A percentile compares a stretch with the other conserved stretches of the same genome.
Conservation (phyloP, 2,329 filamentous ascomycete species). For the Bretziella fagacearum region DNA sequence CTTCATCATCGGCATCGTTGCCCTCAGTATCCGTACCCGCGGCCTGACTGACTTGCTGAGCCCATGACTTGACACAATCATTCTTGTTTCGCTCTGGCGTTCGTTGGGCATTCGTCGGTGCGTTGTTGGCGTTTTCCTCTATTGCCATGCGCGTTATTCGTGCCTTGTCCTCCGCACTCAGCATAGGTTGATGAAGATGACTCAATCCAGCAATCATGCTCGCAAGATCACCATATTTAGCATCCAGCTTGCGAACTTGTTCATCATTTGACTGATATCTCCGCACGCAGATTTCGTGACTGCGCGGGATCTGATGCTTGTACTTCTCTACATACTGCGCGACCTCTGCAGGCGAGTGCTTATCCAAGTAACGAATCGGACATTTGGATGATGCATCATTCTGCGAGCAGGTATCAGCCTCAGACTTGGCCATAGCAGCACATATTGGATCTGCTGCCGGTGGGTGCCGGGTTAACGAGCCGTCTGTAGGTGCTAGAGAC, state of each 20-base stretch:
- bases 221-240: slow-evolving; percentile 81
- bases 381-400: slow-evolving; percentile 46
- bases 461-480: slow-evolving; percentile 22
- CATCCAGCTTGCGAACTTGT: slow-evolving; percentile 74
- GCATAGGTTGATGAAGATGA: slow-evolving; percentile 71
- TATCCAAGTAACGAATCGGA: slow-evolving; percentile 81
- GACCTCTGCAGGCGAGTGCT: slow-evolving; percentile 84
- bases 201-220: slow-evolving; percentile 90
- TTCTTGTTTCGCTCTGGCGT: slow-evolving; percentile 21
- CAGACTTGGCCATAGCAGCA: slow-evolving; percentile 42
- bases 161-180: slow-evolving; percentile 38
- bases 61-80: slow-evolving; percentile 72
- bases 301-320: slow-evolving; percentile 86
- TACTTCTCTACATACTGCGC: slow-evolving; percentile 87
- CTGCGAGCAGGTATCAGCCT: slow-evolving; percentile 37
- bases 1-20: slow-evolving; percentile 21
- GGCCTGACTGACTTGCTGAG: slow-evolving; percentile 48
- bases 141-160: slow-evolving; percentile 15
- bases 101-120: slow-evolving; percentile 13
- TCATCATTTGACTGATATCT: slow-evolving; percentile 77
- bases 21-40: slow-evolving; percentile 22
- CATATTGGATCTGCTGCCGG: slow-evolving; percentile 40
- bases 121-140: slow-evolving; percentile 28
- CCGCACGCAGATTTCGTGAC: slow-evolving; percentile 81
- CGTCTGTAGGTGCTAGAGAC: slow-evolving; percentile 28